Conservation (phyloP, 768 basidiomycete species). For the Pleurotus pulmonarius region DNA sequence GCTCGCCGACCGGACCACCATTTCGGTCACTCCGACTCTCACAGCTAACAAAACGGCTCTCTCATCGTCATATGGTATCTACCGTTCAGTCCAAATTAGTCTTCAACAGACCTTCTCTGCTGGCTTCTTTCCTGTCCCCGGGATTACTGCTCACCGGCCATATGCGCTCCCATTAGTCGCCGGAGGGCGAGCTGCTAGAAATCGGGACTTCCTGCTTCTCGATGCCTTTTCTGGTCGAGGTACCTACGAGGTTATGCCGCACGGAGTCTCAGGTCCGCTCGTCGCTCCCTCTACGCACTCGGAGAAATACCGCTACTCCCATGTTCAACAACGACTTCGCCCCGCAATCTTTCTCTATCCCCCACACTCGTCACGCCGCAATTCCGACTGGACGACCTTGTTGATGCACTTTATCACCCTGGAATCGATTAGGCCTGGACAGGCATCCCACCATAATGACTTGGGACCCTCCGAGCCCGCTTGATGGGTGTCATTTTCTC, state of each 20-base stretch:
- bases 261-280: background rate
- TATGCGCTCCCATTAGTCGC: slow-evolving; percentile 8
- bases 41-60: background rate
- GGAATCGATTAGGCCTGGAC: background rate
- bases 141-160: slow-evolving; percentile 5
- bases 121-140: background rate
- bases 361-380: slow-evolving; percentile 3
- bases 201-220: slow-evolving; percentile 1
- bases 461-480: no score
- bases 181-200: slow-evolving; percentile 1
- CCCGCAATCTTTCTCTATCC: background rate
- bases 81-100: background rate
- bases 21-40: background rate
- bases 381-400: background rate
- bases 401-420: background rate
- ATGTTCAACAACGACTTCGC: slow-evolving; percentile 2
- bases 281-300: background rate
- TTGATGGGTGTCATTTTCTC: background rate
- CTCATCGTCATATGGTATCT: background rate
- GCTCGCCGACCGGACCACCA: slow-evolving; percentile 1
- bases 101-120: background rate
- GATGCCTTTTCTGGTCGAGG: background rate
- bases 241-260: slow-evolving; percentile 6
- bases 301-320: slow-evolving; percentile 7
- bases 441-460: background rate